A percentile compares a stretch with the other conserved stretches of the same genome.
Conservation (phyloP, 441 rosid genomes). For the Croton laevigatus region DNA sequence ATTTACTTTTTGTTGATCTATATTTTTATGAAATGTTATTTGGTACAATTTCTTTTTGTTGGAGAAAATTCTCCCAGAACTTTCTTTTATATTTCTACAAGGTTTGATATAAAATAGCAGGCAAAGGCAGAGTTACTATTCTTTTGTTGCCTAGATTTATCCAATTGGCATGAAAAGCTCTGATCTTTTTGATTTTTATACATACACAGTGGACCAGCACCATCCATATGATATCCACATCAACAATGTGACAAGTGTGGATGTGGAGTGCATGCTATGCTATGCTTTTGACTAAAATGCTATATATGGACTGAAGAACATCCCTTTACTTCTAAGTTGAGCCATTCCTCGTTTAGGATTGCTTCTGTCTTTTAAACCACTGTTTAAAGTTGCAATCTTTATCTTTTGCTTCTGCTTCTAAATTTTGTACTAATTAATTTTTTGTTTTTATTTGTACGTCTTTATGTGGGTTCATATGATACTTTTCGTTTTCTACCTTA, state of each 20-base stretch:
- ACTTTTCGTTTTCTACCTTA: neutral
- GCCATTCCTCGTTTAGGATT: neutral
- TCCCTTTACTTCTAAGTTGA: neutral
- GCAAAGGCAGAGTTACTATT: neutral
- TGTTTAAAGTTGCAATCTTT: neutral
- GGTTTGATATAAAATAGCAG: neutral
- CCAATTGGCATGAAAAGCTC: neutral
- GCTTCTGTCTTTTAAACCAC: neutral
- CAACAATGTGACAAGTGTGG: neutral
- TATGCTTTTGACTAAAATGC: neutral
- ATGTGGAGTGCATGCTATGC: neutral
- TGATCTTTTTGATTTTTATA: neutral
- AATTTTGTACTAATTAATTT: no score
- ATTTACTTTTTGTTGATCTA: neutral
- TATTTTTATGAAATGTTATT: no score
- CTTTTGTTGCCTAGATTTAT: neutral
- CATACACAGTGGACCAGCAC: neutral
- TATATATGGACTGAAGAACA: neutral
- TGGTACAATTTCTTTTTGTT: no score
- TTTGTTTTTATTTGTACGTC: no score
- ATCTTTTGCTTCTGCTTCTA: neutral
- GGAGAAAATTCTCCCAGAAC: neutral
- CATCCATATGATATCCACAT: neutral
- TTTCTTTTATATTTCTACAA: neutral
- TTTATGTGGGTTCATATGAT: neutral